Evolutionary conservation across 768 basidiomycete species (phyloP).

Genomic region (Tulasnella sp.): DNA sequence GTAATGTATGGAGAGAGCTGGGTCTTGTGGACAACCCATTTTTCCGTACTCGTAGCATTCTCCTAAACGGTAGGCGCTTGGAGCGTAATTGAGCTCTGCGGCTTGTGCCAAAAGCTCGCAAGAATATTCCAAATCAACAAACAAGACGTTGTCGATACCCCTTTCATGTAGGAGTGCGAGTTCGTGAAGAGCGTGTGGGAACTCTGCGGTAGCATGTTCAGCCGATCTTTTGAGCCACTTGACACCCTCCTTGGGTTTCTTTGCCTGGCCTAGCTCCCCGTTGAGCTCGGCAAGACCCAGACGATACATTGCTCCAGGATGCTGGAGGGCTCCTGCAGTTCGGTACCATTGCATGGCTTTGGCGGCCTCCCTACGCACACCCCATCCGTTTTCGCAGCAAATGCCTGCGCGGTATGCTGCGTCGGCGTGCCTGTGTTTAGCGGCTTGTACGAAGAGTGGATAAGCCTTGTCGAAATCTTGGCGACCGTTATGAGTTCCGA

Average conservation of each 20-base stretch:
- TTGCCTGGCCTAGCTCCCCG: conserved; percentile 76
- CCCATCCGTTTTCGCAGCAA: conserved; percentile 99
- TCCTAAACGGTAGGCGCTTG: conserved; percentile 87
- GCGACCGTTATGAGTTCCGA: conserved; percentile 74
- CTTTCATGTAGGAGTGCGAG: conserved; percentile 85
- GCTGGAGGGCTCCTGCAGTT: conserved; percentile 81
- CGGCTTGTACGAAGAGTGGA: conserved; percentile 88
- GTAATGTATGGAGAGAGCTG: conserved; percentile 95
- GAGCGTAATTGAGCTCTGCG: conserved; percentile 89
- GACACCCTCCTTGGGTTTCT: conserved; percentile 88
- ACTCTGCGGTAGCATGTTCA: conserved; percentile 86
- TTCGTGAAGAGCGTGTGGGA: conserved; percentile 93
- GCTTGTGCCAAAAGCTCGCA: conserved; percentile 90
- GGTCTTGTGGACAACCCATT: conserved; percentile 95
- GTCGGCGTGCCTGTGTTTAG: conserved; percentile 94
- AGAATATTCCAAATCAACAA: conserved; percentile 92
- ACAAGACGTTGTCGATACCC: conserved; percentile 97
- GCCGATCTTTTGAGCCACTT: conserved; percentile 98
- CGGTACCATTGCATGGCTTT: conserved; percentile 89
- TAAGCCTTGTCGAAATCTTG: conserved; percentile 98
- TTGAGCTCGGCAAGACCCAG: conserved; percentile 94
- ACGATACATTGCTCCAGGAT: conserved; percentile 93
- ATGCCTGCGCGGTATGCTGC: conserved; percentile 92
- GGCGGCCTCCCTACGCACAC: conserved; percentile 79
- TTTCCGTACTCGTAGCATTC: conserved; percentile 99